Percentiles rank a stretch among this genome's conserved stretches.
Evolutionary conservation across 164 flowering plant genomes (phyloP).

Genomic region (Nymphaea thermarum): DNA sequence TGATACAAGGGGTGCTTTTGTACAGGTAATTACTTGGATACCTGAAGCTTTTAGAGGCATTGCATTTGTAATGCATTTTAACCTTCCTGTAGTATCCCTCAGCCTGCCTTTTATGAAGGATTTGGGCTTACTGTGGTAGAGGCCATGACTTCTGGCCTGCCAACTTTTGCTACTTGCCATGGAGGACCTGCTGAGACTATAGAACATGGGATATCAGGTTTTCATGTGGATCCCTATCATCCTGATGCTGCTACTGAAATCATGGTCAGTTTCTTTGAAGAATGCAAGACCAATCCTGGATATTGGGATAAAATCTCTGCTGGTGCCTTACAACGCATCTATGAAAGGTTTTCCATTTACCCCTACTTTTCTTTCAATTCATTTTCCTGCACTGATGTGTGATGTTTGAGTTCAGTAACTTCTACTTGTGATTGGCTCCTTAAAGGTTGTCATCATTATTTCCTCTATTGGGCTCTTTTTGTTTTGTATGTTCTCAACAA

Average conservation of each 20-base stretch:
- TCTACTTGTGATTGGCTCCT: too few species aligned
- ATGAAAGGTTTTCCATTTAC: slow-evolving; percentile 40
- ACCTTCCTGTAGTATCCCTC: slow-evolving; percentile 7
- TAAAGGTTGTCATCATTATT: too few species aligned
- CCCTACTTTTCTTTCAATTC: too few species aligned
- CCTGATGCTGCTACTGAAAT: slow-evolving; percentile 55
- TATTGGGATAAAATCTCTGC: slow-evolving; percentile 68
- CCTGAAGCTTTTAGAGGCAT: neutral
- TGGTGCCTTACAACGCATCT: slow-evolving; percentile 49
- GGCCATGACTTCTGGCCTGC: slow-evolving; percentile 97
- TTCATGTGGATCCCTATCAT: slow-evolving; percentile 92
- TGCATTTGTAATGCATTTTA: neutral
- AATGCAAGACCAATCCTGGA: slow-evolving; percentile 50
- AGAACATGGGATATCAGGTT: slow-evolving; percentile 82
- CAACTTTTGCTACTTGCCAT: slow-evolving; percentile 93
- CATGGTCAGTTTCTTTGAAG: slow-evolving; percentile 51
- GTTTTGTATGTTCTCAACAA: too few species aligned
- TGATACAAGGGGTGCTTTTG: slow-evolving; percentile 78
- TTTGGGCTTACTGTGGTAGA: slow-evolving; percentile 98
- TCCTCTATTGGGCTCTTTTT: too few species aligned
- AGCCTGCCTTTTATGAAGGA: slow-evolving; percentile 97
- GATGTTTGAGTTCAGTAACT: too few species aligned
- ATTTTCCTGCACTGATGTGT: too few species aligned
- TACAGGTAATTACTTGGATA: slow-evolving; percentile 42
- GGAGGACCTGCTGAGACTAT: slow-evolving; percentile 98